Evolutionary conservation across 1,284 basidiomycete species (phyloP).

Genomic region (Mycena sp.): DNA sequence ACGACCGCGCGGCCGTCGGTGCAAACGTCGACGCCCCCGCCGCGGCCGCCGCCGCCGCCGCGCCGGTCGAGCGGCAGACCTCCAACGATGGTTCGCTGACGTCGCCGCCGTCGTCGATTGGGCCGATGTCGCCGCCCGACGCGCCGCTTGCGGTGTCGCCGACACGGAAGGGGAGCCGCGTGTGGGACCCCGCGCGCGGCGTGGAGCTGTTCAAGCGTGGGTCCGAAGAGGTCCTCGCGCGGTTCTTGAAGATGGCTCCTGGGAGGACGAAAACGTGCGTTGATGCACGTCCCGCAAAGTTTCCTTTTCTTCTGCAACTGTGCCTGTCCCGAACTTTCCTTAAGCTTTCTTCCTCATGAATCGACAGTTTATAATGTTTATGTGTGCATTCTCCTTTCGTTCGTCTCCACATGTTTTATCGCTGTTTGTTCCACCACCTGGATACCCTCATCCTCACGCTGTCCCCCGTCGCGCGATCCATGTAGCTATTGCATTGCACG

Average conservation of each 20-base stretch:
- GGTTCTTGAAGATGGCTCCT: slow-evolving; percentile 80
- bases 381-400: no score
- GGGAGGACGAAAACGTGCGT: slow-evolving; percentile 58
- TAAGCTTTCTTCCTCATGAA: not conserved
- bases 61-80: slow-evolving; percentile 8
- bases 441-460: slow-evolving; percentile 6
- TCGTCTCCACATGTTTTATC: slow-evolving; percentile 18
- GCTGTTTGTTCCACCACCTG: not conserved
- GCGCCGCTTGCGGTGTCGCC: slow-evolving; percentile 28
- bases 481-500: slow-evolving; percentile 22
- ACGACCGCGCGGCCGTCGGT: not conserved
- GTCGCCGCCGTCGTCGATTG: slow-evolving; percentile 61
- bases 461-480: not conserved
- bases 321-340: not conserved
- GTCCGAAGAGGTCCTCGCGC: slow-evolving; percentile 82
- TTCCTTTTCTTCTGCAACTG: no score
- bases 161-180: slow-evolving; percentile 58
- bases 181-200: slow-evolving; percentile 82
- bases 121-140: slow-evolving; percentile 55
- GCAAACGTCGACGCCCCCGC: slow-evolving; percentile 13
- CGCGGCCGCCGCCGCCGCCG: no score
- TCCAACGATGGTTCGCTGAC: slow-evolving; percentile 46
- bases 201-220: slow-evolving; percentile 84
- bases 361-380: no score
- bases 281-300: not conserved